A percentile compares a stretch with the other conserved stretches of the same genome.
Evolutionary conservation across 2,329 filamentous ascomycete species (phyloP).

Genomic region (Xylariaceae sp.): DNA sequence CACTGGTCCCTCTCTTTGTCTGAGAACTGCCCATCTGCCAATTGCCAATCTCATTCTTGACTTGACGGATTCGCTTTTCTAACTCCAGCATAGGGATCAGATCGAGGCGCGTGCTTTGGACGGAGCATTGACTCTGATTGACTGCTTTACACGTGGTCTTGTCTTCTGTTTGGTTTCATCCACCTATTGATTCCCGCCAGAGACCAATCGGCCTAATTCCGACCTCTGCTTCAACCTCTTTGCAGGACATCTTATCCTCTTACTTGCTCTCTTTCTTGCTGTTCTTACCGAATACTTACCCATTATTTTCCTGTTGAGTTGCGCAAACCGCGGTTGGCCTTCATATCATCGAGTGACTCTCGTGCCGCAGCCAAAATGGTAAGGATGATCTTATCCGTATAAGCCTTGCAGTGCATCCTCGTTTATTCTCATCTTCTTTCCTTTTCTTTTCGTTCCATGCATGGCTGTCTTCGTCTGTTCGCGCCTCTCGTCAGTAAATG

Average conservation of each 20-base stretch:
- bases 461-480: neutral
- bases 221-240: neutral
- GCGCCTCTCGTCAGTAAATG: neutral
- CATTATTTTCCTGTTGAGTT: neutral
- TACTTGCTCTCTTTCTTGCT: neutral
- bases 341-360: neutral
- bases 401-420: neutral
- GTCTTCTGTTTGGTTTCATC: neutral
- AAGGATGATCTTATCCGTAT: neutral
- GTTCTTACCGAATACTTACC: too few species aligned
- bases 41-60: neutral
- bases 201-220: neutral
- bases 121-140: neutral
- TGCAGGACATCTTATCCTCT: neutral
- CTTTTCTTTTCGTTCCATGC: neutral
- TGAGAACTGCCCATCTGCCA: neutral
- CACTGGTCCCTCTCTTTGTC: neutral
- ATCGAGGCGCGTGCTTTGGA: too few species aligned
- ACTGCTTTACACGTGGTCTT: neutral
- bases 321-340: neutral
- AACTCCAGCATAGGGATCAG: neutral
- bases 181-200: neutral
- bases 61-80: neutral
- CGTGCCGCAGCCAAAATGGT: constrained; percentile 12
- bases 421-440: too few species aligned